Base-by-base conservation (phyloP, 2,329 filamentous ascomycete species). In the Fonsecaea nubica region DNA sequence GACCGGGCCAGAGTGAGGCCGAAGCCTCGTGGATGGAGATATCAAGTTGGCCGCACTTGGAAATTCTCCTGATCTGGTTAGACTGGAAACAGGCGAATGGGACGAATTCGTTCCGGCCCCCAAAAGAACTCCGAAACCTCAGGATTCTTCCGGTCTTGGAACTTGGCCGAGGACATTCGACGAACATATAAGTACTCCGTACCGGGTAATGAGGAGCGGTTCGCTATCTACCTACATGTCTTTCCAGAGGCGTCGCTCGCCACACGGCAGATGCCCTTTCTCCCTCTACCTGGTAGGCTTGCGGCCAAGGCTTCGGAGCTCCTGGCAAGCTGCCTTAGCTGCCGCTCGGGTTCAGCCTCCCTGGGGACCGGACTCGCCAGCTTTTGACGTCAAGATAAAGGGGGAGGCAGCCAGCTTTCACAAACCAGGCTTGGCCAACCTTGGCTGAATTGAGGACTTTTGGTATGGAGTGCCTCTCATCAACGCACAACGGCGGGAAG, bases 311-410 rank as follows among this genome's bases (percentile, higher is more conserved):
- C 45, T 50, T 21, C 45, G 45, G 18, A 50, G 45, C 25, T 50
- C 18, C 12, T 8, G 45, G 45, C 7, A 21, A 25, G 8, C 18
- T 21, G 15, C 45, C 6, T 25, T 25, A 50, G 45, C 45, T 50
- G 45, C 45, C 21, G 18, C 18, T n/a, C 18, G 18, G 4, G 5
- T 50, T 18, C 18, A 4, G 9, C 4, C 8, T 25, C 21, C 45
- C 45, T 50, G 45, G 45, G 2, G 21, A 12, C 45, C 45, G 45
- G 45, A 12, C 6, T 50, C 45, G 21, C 45, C 45, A 50, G 45
- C 9, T 25, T 45, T 50, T 50, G 25, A 50, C 45, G n/a, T 50
- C 18, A 50, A 50, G 18, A 50, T 50, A 25, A 50, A 25, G 45
- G 45, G 21, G 45, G 15, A 9, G 10, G 45, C 25, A 25, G 25